Percentiles rank a stretch among this genome's conserved stretches.
Evolutionary conservation across 768 basidiomycete species (phyloP).

Genomic region (Boletus patriciae): DNA sequence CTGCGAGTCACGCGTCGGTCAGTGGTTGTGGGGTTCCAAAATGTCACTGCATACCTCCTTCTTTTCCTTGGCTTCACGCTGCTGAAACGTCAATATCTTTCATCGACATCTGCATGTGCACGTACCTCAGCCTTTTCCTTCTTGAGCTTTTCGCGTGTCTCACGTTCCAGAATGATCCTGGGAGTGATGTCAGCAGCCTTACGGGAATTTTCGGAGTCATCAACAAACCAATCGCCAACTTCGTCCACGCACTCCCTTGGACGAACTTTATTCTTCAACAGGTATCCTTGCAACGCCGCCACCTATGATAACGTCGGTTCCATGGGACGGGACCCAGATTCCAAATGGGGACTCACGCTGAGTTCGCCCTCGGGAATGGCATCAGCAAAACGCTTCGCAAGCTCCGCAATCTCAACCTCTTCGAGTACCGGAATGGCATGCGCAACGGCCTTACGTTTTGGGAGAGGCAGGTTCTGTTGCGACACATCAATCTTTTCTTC

Average conservation of each 20-base stretch:
- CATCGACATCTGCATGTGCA: not conserved
- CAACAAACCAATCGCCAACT: slow-evolving; percentile 63
- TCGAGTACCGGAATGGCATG: slow-evolving; percentile 67
- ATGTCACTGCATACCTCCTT: slow-evolving; percentile 47
- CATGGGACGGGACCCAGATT: not conserved
- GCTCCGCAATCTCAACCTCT: slow-evolving; percentile 71
- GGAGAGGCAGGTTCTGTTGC: slow-evolving; percentile 64
- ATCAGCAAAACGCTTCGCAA: slow-evolving; percentile 80
- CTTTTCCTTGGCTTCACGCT: slow-evolving; percentile 83
- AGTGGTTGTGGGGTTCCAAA: slow-evolving; percentile 3
- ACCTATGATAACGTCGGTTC: slow-evolving; percentile 46
- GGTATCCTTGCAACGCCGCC: slow-evolving; percentile 80
- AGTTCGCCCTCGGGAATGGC: slow-evolving; percentile 86
- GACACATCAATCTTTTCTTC: slow-evolving; percentile 46
- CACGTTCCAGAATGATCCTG: slow-evolving; percentile 72
- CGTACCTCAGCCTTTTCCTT: slow-evolving; percentile 67
- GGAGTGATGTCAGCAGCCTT: slow-evolving; percentile 1
- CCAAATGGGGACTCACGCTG: slow-evolving; percentile 54
- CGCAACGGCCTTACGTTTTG: slow-evolving; percentile 59
- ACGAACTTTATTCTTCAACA: slow-evolving; percentile 88
- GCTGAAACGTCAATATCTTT: slow-evolving; percentile 9
- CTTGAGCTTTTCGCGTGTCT: slow-evolving; percentile 81
- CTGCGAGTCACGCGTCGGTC: slow-evolving; percentile 23
- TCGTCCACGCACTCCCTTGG: slow-evolving; percentile 83
- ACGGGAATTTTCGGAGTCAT: slow-evolving; percentile 5